Evolutionary conservation across 352 stramenopile genomes (phyloP).

Genomic region (Phytophthora europaea): DNA sequence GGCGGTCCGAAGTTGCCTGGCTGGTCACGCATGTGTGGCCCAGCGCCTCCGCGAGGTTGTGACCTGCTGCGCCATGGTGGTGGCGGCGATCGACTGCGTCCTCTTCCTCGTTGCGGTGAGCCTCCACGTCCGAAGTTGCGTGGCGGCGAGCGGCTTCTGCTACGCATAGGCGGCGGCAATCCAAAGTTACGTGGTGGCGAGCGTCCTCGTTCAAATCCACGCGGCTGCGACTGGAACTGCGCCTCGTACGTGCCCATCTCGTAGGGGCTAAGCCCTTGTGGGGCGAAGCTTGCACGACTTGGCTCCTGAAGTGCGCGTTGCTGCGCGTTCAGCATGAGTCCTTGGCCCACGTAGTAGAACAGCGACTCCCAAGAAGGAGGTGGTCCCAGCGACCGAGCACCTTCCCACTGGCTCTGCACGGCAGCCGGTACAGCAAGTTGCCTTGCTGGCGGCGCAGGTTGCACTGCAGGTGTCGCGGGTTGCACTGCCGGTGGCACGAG

Average conservation of each 20-base stretch:
- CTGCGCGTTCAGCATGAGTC: not conserved
- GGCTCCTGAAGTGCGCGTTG: not conserved
- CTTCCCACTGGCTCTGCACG: too few species aligned
- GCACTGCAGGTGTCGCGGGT: too few species aligned
- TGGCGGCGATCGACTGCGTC: not conserved
- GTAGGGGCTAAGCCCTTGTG: not conserved
- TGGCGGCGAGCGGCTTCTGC: not conserved
- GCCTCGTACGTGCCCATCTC: not conserved
- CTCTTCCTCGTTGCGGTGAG: not conserved
- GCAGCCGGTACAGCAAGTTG: too few species aligned
- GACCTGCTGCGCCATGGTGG: not conserved
- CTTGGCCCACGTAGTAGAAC: too few species aligned
- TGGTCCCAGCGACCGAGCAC: too few species aligned
- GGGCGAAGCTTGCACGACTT: not conserved
- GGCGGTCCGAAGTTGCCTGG: not conserved
- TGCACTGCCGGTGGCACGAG: not conserved
- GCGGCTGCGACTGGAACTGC: not conserved
- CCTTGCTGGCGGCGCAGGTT: not conserved
- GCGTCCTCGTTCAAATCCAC: not conserved
- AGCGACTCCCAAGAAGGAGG: too few species aligned
- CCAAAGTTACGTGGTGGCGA: not conserved
- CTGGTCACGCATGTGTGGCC: not conserved
- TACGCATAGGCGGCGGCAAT: not conserved
- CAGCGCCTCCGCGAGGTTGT: not conserved
- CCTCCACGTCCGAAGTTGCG: not conserved